phyloP scores from a whole-genome alignment of 2,329 filamentous ascomycete species.

The Pseudogymnoascus sp. region DNA sequence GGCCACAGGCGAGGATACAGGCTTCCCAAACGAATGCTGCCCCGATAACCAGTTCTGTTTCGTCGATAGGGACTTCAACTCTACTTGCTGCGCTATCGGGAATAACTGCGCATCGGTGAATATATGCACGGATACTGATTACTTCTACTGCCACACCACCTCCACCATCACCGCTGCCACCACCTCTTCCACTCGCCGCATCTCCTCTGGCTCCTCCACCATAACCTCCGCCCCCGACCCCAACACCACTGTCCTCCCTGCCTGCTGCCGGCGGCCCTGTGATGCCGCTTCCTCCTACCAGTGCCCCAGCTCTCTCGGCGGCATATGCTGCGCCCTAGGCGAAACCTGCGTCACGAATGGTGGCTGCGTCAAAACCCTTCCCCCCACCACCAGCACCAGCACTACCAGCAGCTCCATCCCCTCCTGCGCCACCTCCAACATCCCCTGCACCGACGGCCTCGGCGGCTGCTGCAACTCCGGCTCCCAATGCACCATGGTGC shows the following conservation, averaged over 20 bases:
- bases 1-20: slow-evolving; percentile 21
- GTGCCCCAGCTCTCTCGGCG: slow-evolving; percentile 28
- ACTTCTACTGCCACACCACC: neutral
- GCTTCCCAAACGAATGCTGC: slow-evolving; percentile 36
- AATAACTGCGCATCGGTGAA: slow-evolving; percentile 30
- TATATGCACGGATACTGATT: neutral
- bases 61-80: slow-evolving; percentile 27
- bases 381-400: slow-evolving; percentile 16
- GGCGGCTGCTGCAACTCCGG: slow-evolving; percentile 42
- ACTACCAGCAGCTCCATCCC: slow-evolving; percentile 29
- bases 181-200: slow-evolving; percentile 26
- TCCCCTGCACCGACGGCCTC: slow-evolving; percentile 32
- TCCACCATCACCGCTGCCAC: neutral
- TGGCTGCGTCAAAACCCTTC: slow-evolving; percentile 28
- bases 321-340: slow-evolving; percentile 40
- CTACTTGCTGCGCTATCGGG: slow-evolving; percentile 35
- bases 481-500: slow-evolving; percentile 34
- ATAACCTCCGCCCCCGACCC: slow-evolving; percentile 20
- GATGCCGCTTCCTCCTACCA: slow-evolving; percentile 22
- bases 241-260: slow-evolving; percentile 13
- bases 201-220: slow-evolving; percentile 9
- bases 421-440: slow-evolving; percentile 39
- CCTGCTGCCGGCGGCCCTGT: slow-evolving; percentile 30
- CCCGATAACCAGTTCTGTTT: slow-evolving; percentile 39
- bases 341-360: slow-evolving; percentile 32